These are phyloP conservation scores for Aurantiochytrium sp. DNA, from an alignment of 108 stramenopile genomes.

Conservation along the genomic window DNA sequence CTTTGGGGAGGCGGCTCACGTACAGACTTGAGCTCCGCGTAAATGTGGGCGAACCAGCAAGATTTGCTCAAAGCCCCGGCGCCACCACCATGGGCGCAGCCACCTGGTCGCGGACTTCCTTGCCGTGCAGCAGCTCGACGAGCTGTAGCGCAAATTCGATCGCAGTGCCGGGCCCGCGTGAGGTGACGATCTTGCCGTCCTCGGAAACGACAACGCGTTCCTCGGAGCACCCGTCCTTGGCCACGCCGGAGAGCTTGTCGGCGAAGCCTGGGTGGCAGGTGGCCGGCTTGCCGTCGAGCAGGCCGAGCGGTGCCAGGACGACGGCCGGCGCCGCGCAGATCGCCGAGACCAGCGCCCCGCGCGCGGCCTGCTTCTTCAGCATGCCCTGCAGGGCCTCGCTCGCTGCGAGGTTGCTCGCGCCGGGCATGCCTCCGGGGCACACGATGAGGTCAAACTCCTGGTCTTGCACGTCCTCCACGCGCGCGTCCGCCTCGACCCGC, in stretches of 20 bases:
- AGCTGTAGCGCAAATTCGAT: neutral
- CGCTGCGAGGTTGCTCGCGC: neutral
- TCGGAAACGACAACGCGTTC: neutral
- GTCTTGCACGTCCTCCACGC: neutral
- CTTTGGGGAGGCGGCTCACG: no score
- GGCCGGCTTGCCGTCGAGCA: neutral
- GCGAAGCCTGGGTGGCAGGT: conserved; percentile 13
- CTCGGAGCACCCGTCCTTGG: neutral
- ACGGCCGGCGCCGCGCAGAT: conserved; percentile 26
- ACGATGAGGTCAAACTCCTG: neutral
- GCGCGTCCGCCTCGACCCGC: neutral
- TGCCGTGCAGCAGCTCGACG: neutral
- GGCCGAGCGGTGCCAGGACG: neutral
- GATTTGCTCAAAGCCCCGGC: no score
- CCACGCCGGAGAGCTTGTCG: neutral
- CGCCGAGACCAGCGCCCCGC: neutral
- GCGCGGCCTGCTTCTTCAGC: neutral
- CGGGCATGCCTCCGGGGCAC: conserved; percentile 12
- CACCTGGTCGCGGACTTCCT: neutral
- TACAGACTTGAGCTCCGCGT: no score
- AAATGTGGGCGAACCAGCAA: no score
- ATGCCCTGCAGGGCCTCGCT: neutral
- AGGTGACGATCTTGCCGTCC: neutral
- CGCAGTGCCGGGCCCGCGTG: neutral
- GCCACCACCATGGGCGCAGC: neutral